These are phyloP conservation scores for Hymenotorrendiella dingleyae DNA, from an alignment of 2,329 filamentous ascomycete genomes.

Conservation along the genomic window DNA sequence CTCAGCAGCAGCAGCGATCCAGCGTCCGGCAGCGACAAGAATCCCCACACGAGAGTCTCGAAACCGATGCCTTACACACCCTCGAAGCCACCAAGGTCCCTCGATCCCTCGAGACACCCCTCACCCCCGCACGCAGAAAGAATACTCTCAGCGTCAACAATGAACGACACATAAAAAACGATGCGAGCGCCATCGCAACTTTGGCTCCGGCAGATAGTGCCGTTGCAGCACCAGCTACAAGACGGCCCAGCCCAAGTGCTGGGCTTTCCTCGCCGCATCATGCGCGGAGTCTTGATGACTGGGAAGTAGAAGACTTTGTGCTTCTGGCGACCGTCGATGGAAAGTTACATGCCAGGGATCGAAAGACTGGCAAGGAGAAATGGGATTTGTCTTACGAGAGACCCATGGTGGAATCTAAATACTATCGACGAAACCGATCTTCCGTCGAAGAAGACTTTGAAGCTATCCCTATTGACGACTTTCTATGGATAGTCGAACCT, in stretches of 20 bases:
- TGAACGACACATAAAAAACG: constrained; percentile 39
- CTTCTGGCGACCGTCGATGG: constrained; percentile 99
- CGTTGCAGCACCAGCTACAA: constrained; percentile 87
- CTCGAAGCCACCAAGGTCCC: constrained; percentile 26
- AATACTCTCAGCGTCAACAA: constrained; percentile 26
- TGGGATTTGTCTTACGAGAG: constrained; percentile 82
- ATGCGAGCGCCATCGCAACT: constrained; percentile 96
- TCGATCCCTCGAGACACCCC: constrained; percentile 29
- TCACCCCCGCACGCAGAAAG: constrained; percentile 25
- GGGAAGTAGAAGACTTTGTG: constrained; percentile 99
- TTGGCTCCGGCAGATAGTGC: constrained; percentile 93
- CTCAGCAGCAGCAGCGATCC: constrained; percentile 56
- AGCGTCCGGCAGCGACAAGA: constrained; percentile 23
- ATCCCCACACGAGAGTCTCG: constrained; percentile 27
- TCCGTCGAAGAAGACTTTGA: constrained; percentile 51
- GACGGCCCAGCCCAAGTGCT: constrained; percentile 52
- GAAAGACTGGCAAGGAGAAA: constrained; percentile 74
- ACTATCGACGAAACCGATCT: constrained; percentile 67
- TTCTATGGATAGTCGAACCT: constrained; percentile 93
- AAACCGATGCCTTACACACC: constrained; percentile 20
- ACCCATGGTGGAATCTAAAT: constrained; percentile 85
- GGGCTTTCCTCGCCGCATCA: constrained; percentile 73
- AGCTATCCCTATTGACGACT: constrained; percentile 66
- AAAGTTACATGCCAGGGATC: constrained; percentile 85
- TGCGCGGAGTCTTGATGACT: constrained; percentile 98